These are phyloP conservation scores for Tetradesmus lagerheimii DNA, from an alignment of 139 green algal species.

Conservation along the genomic window DNA sequence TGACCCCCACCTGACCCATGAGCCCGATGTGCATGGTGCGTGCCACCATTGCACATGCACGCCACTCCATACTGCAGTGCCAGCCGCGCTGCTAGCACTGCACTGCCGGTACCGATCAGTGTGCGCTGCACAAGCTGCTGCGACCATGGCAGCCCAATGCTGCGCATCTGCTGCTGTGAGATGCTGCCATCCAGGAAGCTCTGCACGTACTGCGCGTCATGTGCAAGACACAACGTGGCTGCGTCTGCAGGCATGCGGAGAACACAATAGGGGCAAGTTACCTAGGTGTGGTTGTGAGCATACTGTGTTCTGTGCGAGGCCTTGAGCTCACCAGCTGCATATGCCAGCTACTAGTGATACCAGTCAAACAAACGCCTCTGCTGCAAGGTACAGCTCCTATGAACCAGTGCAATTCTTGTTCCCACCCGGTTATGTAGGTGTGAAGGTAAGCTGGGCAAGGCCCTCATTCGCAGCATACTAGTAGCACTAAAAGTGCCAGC, in stretches of 20 bases:
- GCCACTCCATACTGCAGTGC: slow-evolving; percentile 65
- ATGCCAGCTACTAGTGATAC: too few species aligned
- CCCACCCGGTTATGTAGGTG: slow-evolving; percentile 34
- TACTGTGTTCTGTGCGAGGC: too few species aligned
- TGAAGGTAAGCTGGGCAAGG: slow-evolving; percentile 59
- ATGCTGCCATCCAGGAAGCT: slow-evolving; percentile 60
- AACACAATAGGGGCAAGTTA: neutral
- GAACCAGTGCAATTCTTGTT: too few species aligned
- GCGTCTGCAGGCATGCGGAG: neutral
- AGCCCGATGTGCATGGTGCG: slow-evolving; percentile 67
- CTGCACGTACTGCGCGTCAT: slow-evolving; percentile 51
- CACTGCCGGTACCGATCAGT: slow-evolving; percentile 60
- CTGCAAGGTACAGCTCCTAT: too few species aligned
- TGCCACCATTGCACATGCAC: slow-evolving; percentile 71
- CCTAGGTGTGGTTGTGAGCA: too few species aligned
- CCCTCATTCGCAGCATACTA: too few species aligned
- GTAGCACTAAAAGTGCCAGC: too few species aligned
- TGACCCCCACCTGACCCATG: slow-evolving; percentile 51
- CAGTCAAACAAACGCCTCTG: too few species aligned
- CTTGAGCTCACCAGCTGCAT: too few species aligned
- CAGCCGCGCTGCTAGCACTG: slow-evolving; percentile 63
- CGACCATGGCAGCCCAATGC: slow-evolving; percentile 69
- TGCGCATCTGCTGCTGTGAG: slow-evolving; percentile 45
- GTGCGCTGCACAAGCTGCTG: slow-evolving; percentile 60
- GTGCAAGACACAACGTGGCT: slow-evolving; percentile 59